Conservation (phyloP, 2,329 filamentous ascomycete genomes). For the Magnaporthiopsis incrustans region DNA sequence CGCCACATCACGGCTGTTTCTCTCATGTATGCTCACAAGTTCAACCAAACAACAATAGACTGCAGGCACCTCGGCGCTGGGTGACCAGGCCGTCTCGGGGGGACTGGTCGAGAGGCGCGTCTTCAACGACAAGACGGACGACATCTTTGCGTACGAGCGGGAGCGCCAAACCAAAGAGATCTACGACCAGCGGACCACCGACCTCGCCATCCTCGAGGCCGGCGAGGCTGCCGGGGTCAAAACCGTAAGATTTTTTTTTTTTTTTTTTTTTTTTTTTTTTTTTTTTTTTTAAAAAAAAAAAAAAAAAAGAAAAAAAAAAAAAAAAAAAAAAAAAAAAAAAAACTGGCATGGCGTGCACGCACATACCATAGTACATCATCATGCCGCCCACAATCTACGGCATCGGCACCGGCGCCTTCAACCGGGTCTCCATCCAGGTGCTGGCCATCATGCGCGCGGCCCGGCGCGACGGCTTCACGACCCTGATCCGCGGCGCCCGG, state of each 20-base stretch:
- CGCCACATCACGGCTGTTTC: neutral
- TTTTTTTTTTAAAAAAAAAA: too few relatives aligned
- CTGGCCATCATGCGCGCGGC: conserved; percentile 15
- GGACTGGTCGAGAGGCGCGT: conserved; percentile 20
- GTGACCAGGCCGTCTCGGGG: conserved; percentile 30
- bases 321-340: too few relatives aligned
- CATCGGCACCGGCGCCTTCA: conserved; percentile 31
- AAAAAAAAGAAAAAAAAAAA: too few relatives aligned
- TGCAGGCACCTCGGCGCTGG: conserved; percentile 35
- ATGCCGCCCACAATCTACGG: conserved; percentile 41
- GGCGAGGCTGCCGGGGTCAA: conserved; percentile 20
- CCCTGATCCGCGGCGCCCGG: conserved; percentile 26
- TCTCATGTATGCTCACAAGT: neutral
- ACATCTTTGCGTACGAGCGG: conserved; percentile 31
- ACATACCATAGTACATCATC: conserved; percentile 20
- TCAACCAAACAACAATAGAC: conserved; percentile 17
- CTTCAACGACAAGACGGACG: conserved; percentile 32
- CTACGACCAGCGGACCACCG: conserved; percentile 30
- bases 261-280: too few relatives aligned
- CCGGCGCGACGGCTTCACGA: conserved; percentile 18
- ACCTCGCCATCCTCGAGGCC: conserved; percentile 32
- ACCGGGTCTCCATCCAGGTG: conserved; percentile 29
- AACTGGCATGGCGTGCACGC: too few relatives aligned
- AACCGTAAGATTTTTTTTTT: neutral
- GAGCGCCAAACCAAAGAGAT: neutral